A percentile compares a stretch with the other conserved stretches of the same genome.
Conservation (phyloP, 148 eudicot species). For the Tetragonia tetragonoides region DNA sequence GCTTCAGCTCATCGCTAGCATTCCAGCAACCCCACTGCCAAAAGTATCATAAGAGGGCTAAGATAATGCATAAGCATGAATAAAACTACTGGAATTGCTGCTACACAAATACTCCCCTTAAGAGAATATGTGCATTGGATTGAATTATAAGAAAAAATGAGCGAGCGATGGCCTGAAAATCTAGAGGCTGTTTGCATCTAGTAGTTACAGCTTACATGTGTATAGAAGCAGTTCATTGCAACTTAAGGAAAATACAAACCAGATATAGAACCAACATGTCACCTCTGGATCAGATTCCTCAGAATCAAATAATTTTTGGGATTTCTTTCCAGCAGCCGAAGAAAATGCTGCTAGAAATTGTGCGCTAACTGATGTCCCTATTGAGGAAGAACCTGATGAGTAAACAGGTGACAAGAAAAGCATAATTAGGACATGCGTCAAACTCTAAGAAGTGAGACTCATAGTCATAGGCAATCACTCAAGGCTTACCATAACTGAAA, state of each 20-base stretch:
- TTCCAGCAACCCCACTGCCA: constrained; percentile 95
- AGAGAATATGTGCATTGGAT: not conserved
- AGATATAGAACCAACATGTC: constrained; percentile 10
- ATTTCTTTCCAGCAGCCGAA: constrained; percentile 79
- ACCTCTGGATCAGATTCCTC: constrained; percentile 97
- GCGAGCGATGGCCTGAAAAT: not conserved
- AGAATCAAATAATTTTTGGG: constrained; percentile 55
- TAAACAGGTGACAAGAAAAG: constrained; percentile 16
- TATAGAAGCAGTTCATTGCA: constrained; percentile 1
- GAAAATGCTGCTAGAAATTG: constrained; percentile 84
- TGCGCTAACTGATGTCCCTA: constrained; percentile 70
- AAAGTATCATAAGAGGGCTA: constrained; percentile 15
- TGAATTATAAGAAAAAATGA: not conserved
- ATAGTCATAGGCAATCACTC: not conserved
- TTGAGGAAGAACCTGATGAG: constrained; percentile 74
- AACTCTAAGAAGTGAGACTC: not conserved
- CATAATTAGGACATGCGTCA: not conserved
- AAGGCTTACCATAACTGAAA: constrained; percentile 64
- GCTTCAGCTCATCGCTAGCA: constrained; percentile 65
- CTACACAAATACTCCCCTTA: not conserved
- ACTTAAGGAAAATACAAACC: not conserved
- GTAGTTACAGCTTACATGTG: not conserved
- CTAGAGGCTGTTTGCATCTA: constrained; percentile 5
- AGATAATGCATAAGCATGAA: constrained; percentile 4
- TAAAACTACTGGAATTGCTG: not conserved